Percentiles rank a stretch among this genome's conserved stretches.
Conservation (phyloP, 305 asterid species). For the Solanum hybrid region DNA sequence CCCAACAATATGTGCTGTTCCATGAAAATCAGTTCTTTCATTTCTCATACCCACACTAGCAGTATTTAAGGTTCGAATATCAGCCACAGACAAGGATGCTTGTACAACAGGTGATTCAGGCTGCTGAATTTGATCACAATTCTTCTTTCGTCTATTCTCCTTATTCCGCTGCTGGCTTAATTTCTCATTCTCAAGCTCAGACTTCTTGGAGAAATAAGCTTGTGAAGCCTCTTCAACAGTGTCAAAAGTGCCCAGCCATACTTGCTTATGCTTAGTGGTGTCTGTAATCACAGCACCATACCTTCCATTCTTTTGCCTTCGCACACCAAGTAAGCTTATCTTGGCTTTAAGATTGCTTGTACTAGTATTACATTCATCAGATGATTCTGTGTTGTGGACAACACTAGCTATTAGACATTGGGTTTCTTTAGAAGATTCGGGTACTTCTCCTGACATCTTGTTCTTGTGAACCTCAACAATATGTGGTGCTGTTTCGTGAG, state of each 20-base stretch:
- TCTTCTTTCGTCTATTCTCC: not conserved
- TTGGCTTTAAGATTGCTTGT: not conserved
- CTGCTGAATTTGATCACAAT: not conserved
- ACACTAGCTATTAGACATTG: not conserved
- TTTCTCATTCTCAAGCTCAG: not conserved
- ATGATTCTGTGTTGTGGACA: not conserved
- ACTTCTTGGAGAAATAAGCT: not conserved
- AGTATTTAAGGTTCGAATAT: not conserved
- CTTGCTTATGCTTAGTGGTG: not conserved
- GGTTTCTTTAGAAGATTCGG: not conserved
- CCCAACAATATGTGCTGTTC: not conserved
- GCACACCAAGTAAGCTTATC: not conserved
- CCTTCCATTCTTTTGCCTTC: not conserved
- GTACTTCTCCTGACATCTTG: not conserved
- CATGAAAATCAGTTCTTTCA: not conserved
- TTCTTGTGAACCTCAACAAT: not conserved
- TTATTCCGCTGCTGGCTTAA: not conserved
- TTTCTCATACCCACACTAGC: not conserved
- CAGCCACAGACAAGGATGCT: not conserved
- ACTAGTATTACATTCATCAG: not conserved
- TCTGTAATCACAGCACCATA: not conserved
- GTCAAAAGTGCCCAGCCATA: not conserved
- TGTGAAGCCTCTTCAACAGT: conserved; percentile 2
- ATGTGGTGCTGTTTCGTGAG: not conserved
- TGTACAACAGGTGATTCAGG: not conserved